Percentiles rank a stretch among this genome's conserved stretches.
phyloP scores from a whole-genome alignment of 2,329 filamentous ascomycete genomes.

The Aureobasidium leucospermi region DNA sequence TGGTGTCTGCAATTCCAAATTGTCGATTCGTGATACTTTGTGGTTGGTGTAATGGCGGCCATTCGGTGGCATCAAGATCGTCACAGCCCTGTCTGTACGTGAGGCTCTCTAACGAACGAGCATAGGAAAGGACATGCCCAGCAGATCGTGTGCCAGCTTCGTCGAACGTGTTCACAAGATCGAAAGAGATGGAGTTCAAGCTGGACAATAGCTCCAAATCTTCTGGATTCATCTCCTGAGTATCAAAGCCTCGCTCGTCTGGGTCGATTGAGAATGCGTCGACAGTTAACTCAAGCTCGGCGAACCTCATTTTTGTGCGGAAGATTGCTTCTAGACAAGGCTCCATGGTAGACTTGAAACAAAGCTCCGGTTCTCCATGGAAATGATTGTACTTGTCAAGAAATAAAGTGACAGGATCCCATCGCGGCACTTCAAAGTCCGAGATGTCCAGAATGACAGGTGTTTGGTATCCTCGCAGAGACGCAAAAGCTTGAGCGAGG shows the following conservation, averaged over 20 bases:
- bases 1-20: not conserved
- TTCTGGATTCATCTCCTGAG: not conserved
- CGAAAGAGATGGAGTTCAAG: not conserved
- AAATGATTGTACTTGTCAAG: not conserved
- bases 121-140: not conserved
- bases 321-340: slow-evolving; percentile 2
- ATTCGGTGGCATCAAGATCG: not conserved
- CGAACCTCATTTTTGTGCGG: not conserved
- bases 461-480: not conserved
- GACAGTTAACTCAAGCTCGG: not conserved
- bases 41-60: not conserved
- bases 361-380: slow-evolving; percentile 1
- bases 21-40: not conserved
- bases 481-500: not conserved
- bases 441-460: slow-evolving; percentile 2
- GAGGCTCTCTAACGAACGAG: not conserved
- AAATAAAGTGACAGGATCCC: not conserved
- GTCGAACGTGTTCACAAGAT: not conserved
- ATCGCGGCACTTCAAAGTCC: not conserved
- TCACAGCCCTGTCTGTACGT: not conserved
- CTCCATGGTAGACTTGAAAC: slow-evolving; percentile 5
- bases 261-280: not conserved
- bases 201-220: not conserved
- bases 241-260: not conserved
- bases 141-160: not conserved